Evolutionary conservation across 1,139 yeast species (phyloP), one percentile per base, ranked within the genome.

Genomic region (Scheffersomyces titani): DNA sequence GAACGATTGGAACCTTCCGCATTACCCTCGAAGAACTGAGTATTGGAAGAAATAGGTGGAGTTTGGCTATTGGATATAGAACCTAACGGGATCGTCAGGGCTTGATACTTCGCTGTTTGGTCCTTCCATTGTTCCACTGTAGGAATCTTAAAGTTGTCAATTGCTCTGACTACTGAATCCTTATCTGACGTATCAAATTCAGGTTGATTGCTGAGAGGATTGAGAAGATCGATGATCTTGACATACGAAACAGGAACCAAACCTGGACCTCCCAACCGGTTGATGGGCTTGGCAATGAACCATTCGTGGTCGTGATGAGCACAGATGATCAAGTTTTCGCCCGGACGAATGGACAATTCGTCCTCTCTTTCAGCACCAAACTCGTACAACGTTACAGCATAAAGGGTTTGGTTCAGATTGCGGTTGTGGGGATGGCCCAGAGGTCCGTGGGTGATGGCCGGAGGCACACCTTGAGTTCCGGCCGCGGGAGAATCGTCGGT

Each of bases 271-370:
- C 99, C 99, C 53, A 94, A 79, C 54, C 98, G 80, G 60, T 96
- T 96, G 54, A 94, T 90, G 6, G 98, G 98, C 70, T 94, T 94
- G 16, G 98, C 98, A 57, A 94, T 96, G 67, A 92, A 93, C 99
- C 99, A 94, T 73, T 94, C 99, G 64, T 82, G 91, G 58, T 92
- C 94, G 68, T 94, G 96, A 73, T 93, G 98, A 2, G 99, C 99
- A 73, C 97, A 94, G 19, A 94, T 86, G 49, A 92, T 90, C 63
- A 94, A 83, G 65, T 91, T 89, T 68, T 94, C 99, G 46, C 98
- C 98, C 0, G 91, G 92, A 44, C 73, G 67, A 3, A 94, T 91
- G 61, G 89, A 89, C 63, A 94, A 81, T 72, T 94, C 99, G 73
- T 94, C 98, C 20, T 82, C 82, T 57, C 97, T 83, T 74, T 94